Evolutionary conservation across 2,329 filamentous ascomycete species (phyloP).

Genomic region (Xylaria sp.): DNA sequence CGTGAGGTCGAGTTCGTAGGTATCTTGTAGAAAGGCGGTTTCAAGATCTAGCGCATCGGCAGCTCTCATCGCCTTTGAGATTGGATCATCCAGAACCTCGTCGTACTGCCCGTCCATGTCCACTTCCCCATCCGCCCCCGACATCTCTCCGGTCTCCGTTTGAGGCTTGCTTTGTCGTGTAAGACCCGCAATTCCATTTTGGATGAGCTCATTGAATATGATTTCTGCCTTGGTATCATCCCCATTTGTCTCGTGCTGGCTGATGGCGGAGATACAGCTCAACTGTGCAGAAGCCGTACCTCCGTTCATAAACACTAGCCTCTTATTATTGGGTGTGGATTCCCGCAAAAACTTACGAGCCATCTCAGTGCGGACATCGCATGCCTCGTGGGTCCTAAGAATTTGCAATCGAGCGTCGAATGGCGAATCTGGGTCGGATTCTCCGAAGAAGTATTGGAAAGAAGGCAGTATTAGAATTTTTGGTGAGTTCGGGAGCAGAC

Average conservation of each 20-base stretch:
- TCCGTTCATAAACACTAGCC: constrained; percentile 70
- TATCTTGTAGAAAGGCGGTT: constrained; percentile 65
- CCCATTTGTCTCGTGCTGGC: constrained; percentile 62
- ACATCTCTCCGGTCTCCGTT: neutral
- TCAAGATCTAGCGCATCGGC: constrained; percentile 68
- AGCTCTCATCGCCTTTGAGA: constrained; percentile 66
- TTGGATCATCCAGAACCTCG: constrained; percentile 57
- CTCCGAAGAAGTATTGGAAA: constrained; percentile 59
- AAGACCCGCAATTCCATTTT: constrained; percentile 59
- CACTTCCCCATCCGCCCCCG: constrained; percentile 31
- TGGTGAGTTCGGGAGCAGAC: constrained; percentile 67
- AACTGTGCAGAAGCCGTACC: constrained; percentile 66
- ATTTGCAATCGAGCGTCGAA: constrained; percentile 58
- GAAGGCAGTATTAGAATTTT: constrained; percentile 68
- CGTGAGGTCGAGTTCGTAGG: constrained; percentile 61
- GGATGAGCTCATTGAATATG: constrained; percentile 63
- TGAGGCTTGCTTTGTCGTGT: constrained; percentile 28
- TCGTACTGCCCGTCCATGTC: constrained; percentile 35
- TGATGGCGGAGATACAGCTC: constrained; percentile 66
- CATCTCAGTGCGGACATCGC: constrained; percentile 58
- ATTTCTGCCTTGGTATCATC: constrained; percentile 61
- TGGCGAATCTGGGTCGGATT: constrained; percentile 44
- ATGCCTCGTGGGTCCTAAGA: constrained; percentile 62
- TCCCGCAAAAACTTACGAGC: constrained; percentile 64
- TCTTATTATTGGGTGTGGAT: constrained; percentile 59